Evolutionary conservation across 2,329 filamentous ascomycete species (phyloP).

Genomic region (Sclerotinia subarctica): DNA sequence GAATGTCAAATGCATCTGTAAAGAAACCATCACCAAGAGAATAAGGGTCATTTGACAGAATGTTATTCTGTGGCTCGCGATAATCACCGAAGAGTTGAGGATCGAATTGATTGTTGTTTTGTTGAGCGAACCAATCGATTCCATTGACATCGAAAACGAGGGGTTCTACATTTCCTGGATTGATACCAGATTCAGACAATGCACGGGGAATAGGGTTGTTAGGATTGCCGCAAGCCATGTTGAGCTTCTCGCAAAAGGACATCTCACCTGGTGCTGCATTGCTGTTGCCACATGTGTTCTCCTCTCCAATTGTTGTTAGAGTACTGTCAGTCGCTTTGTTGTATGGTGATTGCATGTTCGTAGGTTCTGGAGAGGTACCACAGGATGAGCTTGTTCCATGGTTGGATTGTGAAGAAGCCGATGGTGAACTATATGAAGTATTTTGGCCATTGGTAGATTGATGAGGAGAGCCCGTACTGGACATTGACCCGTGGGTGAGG

Average conservation of each 20-base stretch:
- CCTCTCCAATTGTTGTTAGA: conserved; percentile 63
- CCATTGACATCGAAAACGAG: conserved; percentile 50
- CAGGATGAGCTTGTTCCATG: conserved; percentile 62
- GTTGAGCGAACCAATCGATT: conserved; percentile 71
- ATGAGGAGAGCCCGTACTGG: conserved; percentile 36
- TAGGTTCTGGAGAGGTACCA: conserved; percentile 75
- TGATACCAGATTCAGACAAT: conserved; percentile 35
- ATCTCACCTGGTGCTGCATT: conserved; percentile 46
- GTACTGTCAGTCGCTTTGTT: conserved; percentile 60
- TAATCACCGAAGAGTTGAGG: conserved; percentile 90
- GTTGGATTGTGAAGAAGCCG: conserved; percentile 60
- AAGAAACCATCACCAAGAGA: conserved; percentile 41
- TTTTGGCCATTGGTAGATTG: conserved; percentile 42
- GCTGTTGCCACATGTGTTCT: conserved; percentile 48
- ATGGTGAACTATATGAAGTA: conserved; percentile 62
- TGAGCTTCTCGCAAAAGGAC: conserved; percentile 54
- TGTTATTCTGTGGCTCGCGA: conserved; percentile 81
- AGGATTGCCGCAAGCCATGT: conserved; percentile 53
- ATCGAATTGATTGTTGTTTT: conserved; percentile 84
- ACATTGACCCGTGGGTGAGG: conserved; percentile 47
- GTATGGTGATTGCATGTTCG: conserved; percentile 66
- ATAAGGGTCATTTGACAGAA: conserved; percentile 63
- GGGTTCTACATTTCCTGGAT: conserved; percentile 32
- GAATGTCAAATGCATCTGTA: conserved; percentile 72
- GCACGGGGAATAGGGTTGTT: conserved; percentile 52